Percentiles rank a stretch among this genome's conserved stretches.
Evolutionary conservation across 805 yeast species (phyloP).

Genomic region (Blastobotrys attinorum): DNA sequence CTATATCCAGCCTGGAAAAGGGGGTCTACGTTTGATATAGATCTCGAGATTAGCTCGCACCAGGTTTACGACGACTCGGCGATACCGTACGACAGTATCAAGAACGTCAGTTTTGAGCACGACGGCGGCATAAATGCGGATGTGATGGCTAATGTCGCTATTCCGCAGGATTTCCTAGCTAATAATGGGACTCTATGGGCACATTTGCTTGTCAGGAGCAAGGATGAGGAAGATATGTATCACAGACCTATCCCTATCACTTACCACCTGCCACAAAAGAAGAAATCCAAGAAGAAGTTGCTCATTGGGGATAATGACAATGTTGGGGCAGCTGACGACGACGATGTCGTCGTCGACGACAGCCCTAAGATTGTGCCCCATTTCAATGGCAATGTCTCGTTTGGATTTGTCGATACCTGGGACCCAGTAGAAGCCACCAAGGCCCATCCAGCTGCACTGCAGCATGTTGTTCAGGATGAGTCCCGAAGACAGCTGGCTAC

Average conservation of each 20-base stretch:
- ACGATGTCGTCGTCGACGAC: constrained; percentile 4
- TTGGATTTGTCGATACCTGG: constrained; percentile 22
- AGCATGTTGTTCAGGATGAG: constrained; percentile 2
- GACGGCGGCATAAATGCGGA: background rate
- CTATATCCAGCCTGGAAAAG: constrained; percentile 3
- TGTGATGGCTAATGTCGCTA: too few relatives aligned
- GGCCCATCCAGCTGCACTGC: constrained; percentile 22
- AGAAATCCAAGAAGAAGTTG: constrained; percentile 23
- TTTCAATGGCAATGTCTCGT: constrained; percentile 33
- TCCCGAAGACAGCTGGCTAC: background rate
- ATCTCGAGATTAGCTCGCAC: background rate
- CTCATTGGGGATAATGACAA: constrained; percentile 20
- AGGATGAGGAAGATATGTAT: constrained; percentile 16
- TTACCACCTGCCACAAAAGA: constrained; percentile 25
- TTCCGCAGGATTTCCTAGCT: background rate
- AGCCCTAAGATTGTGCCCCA: constrained; percentile 22
- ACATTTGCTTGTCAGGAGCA: constrained; percentile 20
- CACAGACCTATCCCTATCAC: constrained; percentile 20
- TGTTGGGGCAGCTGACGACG: constrained; percentile 15
- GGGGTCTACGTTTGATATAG: constrained; percentile 1
- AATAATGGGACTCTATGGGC: constrained; percentile 30
- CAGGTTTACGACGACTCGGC: too few relatives aligned
- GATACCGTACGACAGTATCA: too few relatives aligned
- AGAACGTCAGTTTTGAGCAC: too few relatives aligned
- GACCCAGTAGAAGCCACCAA: constrained; percentile 16